Conservation (phyloP, 805 yeast genomes). For the Hanseniaspora meyeri region DNA sequence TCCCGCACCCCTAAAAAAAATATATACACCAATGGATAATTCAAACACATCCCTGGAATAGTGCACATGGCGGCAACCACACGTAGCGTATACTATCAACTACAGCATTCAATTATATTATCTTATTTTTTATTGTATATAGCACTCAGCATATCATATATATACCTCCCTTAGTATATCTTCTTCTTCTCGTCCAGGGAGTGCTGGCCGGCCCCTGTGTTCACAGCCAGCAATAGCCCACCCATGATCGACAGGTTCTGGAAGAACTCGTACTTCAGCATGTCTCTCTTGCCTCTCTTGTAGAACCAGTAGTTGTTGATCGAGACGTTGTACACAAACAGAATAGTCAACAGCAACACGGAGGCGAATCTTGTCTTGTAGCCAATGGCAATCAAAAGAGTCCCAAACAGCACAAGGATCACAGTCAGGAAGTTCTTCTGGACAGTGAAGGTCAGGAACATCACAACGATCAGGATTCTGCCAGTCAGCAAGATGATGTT, state of each 20-base stretch:
- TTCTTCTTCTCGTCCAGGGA: conserved; percentile 93
- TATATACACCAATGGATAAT: too few relatives aligned
- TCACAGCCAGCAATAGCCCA: conserved; percentile 77
- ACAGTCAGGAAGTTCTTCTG: conserved; percentile 61
- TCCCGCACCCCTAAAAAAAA: too few relatives aligned
- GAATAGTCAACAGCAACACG: conserved; percentile 48
- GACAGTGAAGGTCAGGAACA: conserved; percentile 75
- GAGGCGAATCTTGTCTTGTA: conserved; percentile 88
- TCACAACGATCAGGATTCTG: conserved; percentile 66
- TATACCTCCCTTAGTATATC: conserved; percentile 41
- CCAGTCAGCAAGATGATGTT: conserved; percentile 80
- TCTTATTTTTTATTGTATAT: too few relatives aligned
- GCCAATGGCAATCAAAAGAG: conserved; percentile 74
- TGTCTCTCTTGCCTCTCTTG: conserved; percentile 62
- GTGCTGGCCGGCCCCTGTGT: conserved; percentile 92
- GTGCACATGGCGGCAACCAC: too few relatives aligned
- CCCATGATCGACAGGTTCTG: conserved; percentile 93
- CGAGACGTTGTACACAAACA: conserved; percentile 62
- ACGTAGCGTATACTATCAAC: too few relatives aligned
- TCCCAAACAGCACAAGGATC: conserved; percentile 55
- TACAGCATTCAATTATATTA: too few relatives aligned
- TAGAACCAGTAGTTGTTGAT: conserved; percentile 85
- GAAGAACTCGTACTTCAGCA: conserved; percentile 80
- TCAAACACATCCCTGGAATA: too few relatives aligned
- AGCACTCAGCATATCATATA: not conserved